Percentiles rank a stretch among this genome's conserved stretches.
Evolutionary conservation across 352 stramenopile species (phyloP).

Genomic region (Globisporangium cystogenes): DNA sequence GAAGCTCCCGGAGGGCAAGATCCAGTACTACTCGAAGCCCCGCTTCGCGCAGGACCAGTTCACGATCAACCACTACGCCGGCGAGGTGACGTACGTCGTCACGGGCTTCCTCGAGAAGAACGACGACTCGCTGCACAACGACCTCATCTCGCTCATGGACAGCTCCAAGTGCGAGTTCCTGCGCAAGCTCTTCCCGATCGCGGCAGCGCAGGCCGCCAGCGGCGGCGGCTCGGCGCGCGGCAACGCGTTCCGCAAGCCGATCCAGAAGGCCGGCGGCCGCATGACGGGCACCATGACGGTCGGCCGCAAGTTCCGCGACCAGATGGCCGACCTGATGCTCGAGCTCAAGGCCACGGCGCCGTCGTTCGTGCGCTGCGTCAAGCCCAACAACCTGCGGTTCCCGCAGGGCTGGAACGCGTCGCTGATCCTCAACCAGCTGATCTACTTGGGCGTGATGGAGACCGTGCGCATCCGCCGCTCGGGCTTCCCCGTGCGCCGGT

Average conservation of each 20-base stretch:
- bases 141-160: constrained; percentile 86
- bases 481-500: constrained; percentile 78
- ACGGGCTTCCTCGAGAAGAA: constrained; percentile 98
- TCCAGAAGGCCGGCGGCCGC: constrained; percentile 76
- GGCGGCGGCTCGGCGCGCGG: constrained; percentile 15
- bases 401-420: constrained; percentile 83
- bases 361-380: constrained; percentile 91
- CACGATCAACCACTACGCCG: constrained; percentile 96
- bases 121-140: constrained; percentile 94
- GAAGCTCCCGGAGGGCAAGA: constrained; percentile 67
- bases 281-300: constrained; percentile 90
- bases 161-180: constrained; percentile 78
- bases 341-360: constrained; percentile 76
- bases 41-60: constrained; percentile 91
- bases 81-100: constrained; percentile 94
- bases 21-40: constrained; percentile 82
- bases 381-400: constrained; percentile 90
- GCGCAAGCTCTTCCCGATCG: constrained; percentile 67
- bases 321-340: constrained; percentile 86
- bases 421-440: constrained; percentile 86
- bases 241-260: constrained; percentile 58
- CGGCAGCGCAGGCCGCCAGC: constrained; percentile 22
- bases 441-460: constrained; percentile 89
- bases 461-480: constrained; percentile 87
- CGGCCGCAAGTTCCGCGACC: constrained; percentile 86